Evolutionary conservation across 768 basidiomycete genomes (phyloP).

Genomic region (Leccinum barrowsii): DNA sequence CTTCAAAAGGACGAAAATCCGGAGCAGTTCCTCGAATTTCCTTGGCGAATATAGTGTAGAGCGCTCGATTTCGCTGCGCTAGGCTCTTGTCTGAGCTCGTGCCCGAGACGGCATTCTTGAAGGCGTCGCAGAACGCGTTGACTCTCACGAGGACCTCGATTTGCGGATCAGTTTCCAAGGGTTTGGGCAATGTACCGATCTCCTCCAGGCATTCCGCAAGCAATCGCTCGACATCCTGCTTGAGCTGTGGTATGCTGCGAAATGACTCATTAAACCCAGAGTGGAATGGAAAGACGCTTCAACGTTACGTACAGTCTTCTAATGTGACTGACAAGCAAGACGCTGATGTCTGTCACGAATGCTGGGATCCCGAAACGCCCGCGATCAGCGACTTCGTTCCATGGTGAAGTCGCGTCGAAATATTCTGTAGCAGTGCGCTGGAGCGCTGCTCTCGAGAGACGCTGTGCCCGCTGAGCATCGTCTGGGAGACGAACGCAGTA

Average conservation of each 20-base stretch:
- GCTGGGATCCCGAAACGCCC: too few relatives aligned
- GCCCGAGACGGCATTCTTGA: constrained; percentile 30
- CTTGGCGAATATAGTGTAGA: constrained; percentile 33
- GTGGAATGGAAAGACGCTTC: background rate
- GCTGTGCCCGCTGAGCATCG: constrained; percentile 46
- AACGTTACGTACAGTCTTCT: constrained; percentile 43
- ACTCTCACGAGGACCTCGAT: constrained; percentile 45
- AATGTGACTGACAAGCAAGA: constrained; percentile 50
- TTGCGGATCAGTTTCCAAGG: constrained; percentile 36
- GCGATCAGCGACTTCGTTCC: too few relatives aligned
- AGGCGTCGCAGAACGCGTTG: constrained; percentile 41
- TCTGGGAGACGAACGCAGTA: constrained; percentile 65
- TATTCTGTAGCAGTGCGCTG: constrained; percentile 15
- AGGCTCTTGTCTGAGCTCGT: constrained; percentile 32
- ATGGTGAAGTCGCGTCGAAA: too few relatives aligned
- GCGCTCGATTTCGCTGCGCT: constrained; percentile 32
- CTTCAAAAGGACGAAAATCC: constrained; percentile 36
- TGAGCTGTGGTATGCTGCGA: constrained; percentile 47
- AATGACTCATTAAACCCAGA: background rate
- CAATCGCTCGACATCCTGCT: constrained; percentile 35
- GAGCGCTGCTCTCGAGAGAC: constrained; percentile 35
- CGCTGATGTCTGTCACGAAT: background rate
- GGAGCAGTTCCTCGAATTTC: constrained; percentile 39
- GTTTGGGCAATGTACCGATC: constrained; percentile 39
- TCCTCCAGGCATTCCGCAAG: constrained; percentile 34